Evolutionary conservation across 805 yeast genomes (phyloP).

Genomic region (Nakazawaea ernobii): DNA sequence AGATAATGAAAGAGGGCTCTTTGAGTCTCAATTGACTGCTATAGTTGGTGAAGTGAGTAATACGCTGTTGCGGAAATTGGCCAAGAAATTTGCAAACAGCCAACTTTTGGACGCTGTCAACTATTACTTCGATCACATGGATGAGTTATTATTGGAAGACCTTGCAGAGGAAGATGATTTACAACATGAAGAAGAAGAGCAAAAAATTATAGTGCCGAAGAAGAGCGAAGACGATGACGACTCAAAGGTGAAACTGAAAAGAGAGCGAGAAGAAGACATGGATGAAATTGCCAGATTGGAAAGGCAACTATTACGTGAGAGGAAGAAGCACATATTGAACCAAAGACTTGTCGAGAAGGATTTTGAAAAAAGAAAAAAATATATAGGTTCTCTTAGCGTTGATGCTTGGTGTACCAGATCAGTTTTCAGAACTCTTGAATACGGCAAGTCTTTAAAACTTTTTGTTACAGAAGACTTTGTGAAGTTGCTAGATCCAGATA

Average conservation of each 20-base stretch:
- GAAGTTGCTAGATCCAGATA: slow-evolving; percentile 17
- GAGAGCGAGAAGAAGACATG: slow-evolving; percentile 2
- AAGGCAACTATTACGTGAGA: neutral
- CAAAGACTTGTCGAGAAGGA: neutral
- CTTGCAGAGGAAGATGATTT: slow-evolving; percentile 17
- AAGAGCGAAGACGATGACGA: neutral
- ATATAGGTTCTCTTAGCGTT: slow-evolving; percentile 54
- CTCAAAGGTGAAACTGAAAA: neutral
- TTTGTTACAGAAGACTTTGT: slow-evolving; percentile 20
- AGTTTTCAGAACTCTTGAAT: slow-evolving; percentile 38
- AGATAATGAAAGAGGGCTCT: slow-evolving; percentile 18
- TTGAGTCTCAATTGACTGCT: slow-evolving; percentile 26
- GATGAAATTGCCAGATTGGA: neutral
- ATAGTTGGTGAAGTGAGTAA: slow-evolving; percentile 29
- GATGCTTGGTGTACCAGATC: slow-evolving; percentile 74
- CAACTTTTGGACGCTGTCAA: slow-evolving; percentile 32
- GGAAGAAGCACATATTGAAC: neutral
- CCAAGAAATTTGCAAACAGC: slow-evolving; percentile 20
- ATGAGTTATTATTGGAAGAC: slow-evolving; percentile 3
- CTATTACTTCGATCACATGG: slow-evolving; percentile 29
- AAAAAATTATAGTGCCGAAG: slow-evolving; percentile 6
- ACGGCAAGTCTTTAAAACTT: slow-evolving; percentile 37
- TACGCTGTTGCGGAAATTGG: slow-evolving; percentile 18
- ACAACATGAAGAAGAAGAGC: neutral
- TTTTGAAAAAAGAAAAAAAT: slow-evolving; percentile 16